A percentile compares a stretch with the other conserved stretches of the same genome.
phyloP scores from a whole-genome alignment of 2,329 filamentous ascomycete genomes.

The Kalmusia sp. region DNA sequence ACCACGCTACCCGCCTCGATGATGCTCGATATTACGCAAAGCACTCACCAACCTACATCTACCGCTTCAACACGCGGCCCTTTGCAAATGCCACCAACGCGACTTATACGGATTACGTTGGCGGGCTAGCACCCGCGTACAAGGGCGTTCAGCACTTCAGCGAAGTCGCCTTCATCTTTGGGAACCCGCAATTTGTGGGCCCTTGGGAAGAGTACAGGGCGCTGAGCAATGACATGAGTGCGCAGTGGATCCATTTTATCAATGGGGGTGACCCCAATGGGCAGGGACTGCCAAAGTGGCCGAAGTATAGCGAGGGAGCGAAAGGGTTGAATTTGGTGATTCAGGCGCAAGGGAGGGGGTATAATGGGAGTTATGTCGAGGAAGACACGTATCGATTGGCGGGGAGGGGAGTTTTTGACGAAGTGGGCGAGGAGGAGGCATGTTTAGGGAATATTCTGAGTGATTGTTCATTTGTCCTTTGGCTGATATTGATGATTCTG shows the following conservation, averaged over 20 bases:
- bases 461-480: too few species aligned
- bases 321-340: conserved; percentile 54
- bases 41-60: conserved; percentile 63
- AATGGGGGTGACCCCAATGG: conserved; percentile 47
- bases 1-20: conserved; percentile 61
- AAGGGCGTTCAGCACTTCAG: conserved; percentile 63
- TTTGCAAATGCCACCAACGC: conserved; percentile 35
- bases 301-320: conserved; percentile 45
- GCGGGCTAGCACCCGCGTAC: conserved; percentile 52
- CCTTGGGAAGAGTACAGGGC: conserved; percentile 49
- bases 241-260: conserved; percentile 56
- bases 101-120: conserved; percentile 49
- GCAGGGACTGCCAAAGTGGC: conserved; percentile 47
- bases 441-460: too few species aligned
- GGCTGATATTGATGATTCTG: too few species aligned
- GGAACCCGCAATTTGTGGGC: conserved; percentile 48
- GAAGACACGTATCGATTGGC: conserved; percentile 53
- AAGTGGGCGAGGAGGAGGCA: conserved; percentile 47
- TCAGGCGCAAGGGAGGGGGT: conserved; percentile 50
- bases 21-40: conserved; percentile 54
- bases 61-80: conserved; percentile 63
- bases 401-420: conserved; percentile 49
- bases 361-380: conserved; percentile 51
- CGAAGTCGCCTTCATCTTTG: conserved; percentile 57
- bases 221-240: conserved; percentile 53